Evolutionary conservation across 176 grass and related monocot genomes (phyloP).

Genomic region (Secale cereale): DNA sequence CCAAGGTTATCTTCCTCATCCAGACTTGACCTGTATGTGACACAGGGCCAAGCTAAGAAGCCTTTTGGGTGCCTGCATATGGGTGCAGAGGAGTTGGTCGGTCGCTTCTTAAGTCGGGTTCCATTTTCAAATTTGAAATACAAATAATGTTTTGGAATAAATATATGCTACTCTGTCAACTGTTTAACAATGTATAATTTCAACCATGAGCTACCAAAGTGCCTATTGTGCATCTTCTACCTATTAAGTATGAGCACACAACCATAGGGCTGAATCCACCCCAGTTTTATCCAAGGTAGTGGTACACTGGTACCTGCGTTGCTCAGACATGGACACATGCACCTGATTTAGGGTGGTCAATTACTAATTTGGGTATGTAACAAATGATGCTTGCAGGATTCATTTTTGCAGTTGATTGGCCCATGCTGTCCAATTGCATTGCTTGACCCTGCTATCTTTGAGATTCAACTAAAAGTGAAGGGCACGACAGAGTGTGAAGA

Average conservation of each 20-base stretch:
- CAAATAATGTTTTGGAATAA: not conserved
- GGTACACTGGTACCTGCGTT: not conserved
- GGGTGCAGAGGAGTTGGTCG: not conserved
- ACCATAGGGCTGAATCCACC: not conserved
- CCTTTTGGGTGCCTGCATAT: not conserved
- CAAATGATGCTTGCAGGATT: not conserved
- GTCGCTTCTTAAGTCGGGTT: not conserved
- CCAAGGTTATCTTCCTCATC: not conserved
- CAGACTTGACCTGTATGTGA: not conserved
- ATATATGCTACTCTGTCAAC: not conserved
- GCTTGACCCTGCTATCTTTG: not conserved
- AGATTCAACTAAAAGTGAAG: constrained; percentile 5
- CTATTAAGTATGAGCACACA: not conserved
- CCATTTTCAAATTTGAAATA: too few species aligned
- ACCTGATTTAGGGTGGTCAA: not conserved
- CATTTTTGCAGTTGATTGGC: not conserved
- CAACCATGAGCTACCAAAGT: not conserved
- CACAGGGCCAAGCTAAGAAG: not conserved
- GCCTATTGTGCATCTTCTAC: not conserved
- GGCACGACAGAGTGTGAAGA: not conserved
- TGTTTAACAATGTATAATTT: not conserved
- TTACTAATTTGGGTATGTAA: not conserved
- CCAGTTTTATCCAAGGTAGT: not conserved
- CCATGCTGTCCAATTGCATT: not conserved
- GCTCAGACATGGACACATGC: not conserved